Evolutionary conservation across 2,329 filamentous ascomycete species (phyloP).

Genomic region (Aspergillus latus): DNA sequence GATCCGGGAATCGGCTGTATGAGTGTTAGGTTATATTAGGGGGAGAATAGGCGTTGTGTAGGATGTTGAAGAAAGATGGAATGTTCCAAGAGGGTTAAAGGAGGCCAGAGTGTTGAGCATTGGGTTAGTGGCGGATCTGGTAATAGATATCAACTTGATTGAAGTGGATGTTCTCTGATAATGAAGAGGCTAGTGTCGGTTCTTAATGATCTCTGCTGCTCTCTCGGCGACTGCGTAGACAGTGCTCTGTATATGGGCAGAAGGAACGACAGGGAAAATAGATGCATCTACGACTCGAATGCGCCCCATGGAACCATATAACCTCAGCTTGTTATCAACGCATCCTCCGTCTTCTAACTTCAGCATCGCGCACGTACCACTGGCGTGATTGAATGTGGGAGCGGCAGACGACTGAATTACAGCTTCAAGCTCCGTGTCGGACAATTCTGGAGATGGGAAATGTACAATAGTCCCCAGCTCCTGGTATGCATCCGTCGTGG

Average conservation of each 20-base stretch:
- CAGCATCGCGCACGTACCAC: constrained; percentile 4
- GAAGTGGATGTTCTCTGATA: no score
- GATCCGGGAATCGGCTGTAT: no score
- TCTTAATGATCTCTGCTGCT: background rate
- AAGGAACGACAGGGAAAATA: constrained; percentile 3
- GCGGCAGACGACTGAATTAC: background rate
- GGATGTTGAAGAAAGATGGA: no score
- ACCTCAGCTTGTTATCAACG: background rate
- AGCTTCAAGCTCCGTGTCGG: background rate
- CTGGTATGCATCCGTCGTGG: background rate
- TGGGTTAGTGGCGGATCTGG: no score
- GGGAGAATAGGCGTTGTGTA: no score
- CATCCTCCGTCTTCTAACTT: constrained; percentile 5
- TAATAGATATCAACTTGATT: no score
- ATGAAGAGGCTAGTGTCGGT: no score
- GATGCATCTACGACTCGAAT: constrained; percentile 7
- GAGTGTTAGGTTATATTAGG: no score
- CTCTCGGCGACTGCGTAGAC: constrained; percentile 10
- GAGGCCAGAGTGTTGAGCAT: no score
- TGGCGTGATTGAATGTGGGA: constrained; percentile 5
- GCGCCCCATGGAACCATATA: constrained; percentile 1
- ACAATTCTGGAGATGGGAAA: background rate
- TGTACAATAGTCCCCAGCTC: background rate
- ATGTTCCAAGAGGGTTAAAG: no score
- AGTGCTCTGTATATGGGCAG: constrained; percentile 4